Conservation (phyloP, 139 green algal genomes). For the Picochlorum costavermella region DNA sequence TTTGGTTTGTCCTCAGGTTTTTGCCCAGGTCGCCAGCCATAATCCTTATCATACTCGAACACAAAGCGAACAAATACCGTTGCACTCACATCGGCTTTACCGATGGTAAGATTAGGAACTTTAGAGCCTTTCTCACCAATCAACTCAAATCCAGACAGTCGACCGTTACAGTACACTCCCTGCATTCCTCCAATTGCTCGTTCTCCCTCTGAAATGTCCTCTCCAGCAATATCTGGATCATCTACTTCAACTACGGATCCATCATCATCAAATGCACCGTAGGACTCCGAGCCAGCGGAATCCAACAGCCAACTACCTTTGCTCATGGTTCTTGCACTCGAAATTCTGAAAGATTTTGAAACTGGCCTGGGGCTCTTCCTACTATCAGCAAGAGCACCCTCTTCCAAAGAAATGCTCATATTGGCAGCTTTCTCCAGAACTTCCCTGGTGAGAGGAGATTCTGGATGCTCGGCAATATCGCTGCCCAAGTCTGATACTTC, state of each 20-base stretch:
- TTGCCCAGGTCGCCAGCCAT: conserved; percentile 10
- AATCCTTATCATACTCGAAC: conserved; percentile 39
- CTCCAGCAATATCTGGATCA: conserved; percentile 1
- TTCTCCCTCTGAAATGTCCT: conserved; percentile 1
- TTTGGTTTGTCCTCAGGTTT: conserved; percentile 13
- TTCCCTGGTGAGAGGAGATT: neutral
- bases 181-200: neutral
- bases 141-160: conserved; percentile 46
- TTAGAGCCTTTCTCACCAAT: conserved; percentile 66
- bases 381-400: neutral
- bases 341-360: neutral
- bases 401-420: too few species aligned
- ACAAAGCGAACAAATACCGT: conserved; percentile 26
- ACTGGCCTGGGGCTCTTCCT: neutral
- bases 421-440: neutral
- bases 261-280: conserved; percentile 1
- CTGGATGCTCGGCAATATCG: neutral
- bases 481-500: conserved; percentile 4
- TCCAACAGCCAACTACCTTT: neutral
- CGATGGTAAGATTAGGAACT: conserved; percentile 61
- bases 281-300: neutral
- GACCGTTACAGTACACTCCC: conserved; percentile 43
- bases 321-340: neutral
- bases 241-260: neutral
- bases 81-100: conserved; percentile 51